Evolutionary conservation across 148 eudicot genomes (phyloP).

Genomic region (Fallopia convolvulus): DNA sequence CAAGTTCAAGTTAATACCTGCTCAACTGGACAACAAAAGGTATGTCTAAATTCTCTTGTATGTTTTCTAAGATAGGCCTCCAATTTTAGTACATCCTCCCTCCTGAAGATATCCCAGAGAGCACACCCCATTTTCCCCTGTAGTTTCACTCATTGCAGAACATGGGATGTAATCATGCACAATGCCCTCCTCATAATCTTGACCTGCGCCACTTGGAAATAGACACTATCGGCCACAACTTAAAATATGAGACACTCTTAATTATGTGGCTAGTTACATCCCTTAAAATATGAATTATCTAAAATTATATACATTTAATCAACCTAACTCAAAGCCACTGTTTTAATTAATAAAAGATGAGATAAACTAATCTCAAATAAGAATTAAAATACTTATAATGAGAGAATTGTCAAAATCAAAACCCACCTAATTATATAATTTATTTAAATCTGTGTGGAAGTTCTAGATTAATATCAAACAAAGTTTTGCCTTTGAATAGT

Average conservation of each 20-base stretch:
- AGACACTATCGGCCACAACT: background rate
- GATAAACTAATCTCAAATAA: background rate
- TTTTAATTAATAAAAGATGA: background rate
- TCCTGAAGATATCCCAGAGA: constrained; percentile 84
- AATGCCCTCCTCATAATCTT: constrained; percentile 50
- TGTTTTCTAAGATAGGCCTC: constrained; percentile 28
- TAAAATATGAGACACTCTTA: background rate
- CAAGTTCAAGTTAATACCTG: constrained; percentile 30
- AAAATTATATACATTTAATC: background rate
- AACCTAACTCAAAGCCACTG: too few species aligned
- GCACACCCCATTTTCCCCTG: constrained; percentile 44
- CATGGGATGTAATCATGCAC: constrained; percentile 7
- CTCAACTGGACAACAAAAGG: constrained; percentile 62
- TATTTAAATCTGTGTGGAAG: background rate
- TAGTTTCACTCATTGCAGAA: constrained; percentile 1
- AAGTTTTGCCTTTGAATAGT: too few species aligned
- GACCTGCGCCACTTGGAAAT: constrained; percentile 16
- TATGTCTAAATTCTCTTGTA: constrained; percentile 24
- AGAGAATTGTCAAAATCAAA: background rate
- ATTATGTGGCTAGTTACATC: too few species aligned
- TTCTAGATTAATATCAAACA: background rate
- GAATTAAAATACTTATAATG: background rate
- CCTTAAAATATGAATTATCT: background rate
- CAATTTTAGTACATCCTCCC: constrained; percentile 67
- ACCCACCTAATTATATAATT: background rate